Percentiles rank a stretch among this genome's conserved stretches.
These are phyloP conservation scores for Alternaria sp. DNA, from an alignment of 2,329 filamentous ascomycete genomes.

Conservation along the genomic window DNA sequence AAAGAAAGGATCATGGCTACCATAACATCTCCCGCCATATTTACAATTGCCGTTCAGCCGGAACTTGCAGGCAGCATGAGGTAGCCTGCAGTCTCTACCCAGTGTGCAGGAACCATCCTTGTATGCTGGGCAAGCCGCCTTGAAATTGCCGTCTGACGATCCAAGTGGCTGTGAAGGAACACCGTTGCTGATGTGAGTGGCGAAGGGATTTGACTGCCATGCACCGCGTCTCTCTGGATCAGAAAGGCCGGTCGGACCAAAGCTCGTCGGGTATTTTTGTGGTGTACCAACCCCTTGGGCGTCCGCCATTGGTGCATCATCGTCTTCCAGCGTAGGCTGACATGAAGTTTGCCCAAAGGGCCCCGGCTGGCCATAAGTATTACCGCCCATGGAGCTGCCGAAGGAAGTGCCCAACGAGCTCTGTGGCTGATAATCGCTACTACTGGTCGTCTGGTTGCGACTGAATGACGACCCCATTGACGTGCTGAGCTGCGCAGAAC, in stretches of 20 bases:
- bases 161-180: neutral
- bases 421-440: neutral
- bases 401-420: neutral
- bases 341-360: neutral
- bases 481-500: neutral
- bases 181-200: neutral
- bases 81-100: conserved; percentile 4
- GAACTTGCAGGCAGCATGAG: conserved; percentile 7
- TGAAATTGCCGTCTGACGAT: neutral
- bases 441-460: conserved; percentile 1
- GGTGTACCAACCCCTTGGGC: neutral
- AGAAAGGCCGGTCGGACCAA: neutral
- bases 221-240: neutral
- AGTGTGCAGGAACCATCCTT: conserved; percentile 1
- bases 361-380: neutral
- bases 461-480: neutral
- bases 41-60: conserved; percentile 7
- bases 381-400: neutral
- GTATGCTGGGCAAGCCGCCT: conserved; percentile 5
- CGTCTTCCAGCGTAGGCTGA: neutral
- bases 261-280: neutral
- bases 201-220: neutral
- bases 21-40: neutral
- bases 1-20: conserved; percentile 18
- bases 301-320: neutral